Percentiles rank a stretch among this genome's conserved stretches.
Evolutionary conservation across 1,284 basidiomycete species (phyloP).

Genomic region (Mycena sp.): DNA sequence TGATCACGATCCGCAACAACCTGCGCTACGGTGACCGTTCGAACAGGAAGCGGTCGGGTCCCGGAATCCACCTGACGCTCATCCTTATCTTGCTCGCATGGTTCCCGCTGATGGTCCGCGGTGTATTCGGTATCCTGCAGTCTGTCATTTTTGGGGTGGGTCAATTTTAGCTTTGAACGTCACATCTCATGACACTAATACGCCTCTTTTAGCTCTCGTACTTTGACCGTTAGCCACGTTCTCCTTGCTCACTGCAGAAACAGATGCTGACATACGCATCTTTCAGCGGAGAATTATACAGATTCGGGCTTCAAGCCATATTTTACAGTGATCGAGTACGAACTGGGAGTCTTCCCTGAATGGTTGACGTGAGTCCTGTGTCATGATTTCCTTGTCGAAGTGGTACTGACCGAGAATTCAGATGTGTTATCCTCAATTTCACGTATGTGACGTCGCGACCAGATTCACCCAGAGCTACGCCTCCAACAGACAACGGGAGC

Average conservation of each 20-base stretch:
- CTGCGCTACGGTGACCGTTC: constrained; percentile 12
- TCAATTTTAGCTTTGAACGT: background rate
- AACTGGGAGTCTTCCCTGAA: constrained; percentile 43
- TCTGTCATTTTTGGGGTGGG: constrained; percentile 23
- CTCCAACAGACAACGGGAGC: too few species aligned
- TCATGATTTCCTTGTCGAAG: background rate
- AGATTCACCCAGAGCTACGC: too few species aligned
- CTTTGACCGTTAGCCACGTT: constrained; percentile 1
- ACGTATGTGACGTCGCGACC: background rate
- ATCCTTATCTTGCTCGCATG: constrained; percentile 37
- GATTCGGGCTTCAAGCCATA: constrained; percentile 35
- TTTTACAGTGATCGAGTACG: constrained; percentile 44
- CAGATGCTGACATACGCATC: constrained; percentile 26
- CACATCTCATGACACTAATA: background rate
- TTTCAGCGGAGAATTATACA: constrained; percentile 39
- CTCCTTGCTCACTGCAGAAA: constrained; percentile 23
- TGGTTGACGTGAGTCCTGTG: constrained; percentile 32
- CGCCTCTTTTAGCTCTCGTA: constrained; percentile 1
- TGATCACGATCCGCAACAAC: constrained; percentile 34
- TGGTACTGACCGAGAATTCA: background rate
- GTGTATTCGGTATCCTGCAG: constrained; percentile 43
- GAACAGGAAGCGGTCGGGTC: too few species aligned
- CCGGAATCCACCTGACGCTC: constrained; percentile 39
- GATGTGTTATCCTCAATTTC: background rate
- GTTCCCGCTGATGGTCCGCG: constrained; percentile 43